Percentiles rank a stretch among this genome's conserved stretches.
phyloP scores from a whole-genome alignment of 23 red algal species.

The Gracilariopsis chorda region DNA sequence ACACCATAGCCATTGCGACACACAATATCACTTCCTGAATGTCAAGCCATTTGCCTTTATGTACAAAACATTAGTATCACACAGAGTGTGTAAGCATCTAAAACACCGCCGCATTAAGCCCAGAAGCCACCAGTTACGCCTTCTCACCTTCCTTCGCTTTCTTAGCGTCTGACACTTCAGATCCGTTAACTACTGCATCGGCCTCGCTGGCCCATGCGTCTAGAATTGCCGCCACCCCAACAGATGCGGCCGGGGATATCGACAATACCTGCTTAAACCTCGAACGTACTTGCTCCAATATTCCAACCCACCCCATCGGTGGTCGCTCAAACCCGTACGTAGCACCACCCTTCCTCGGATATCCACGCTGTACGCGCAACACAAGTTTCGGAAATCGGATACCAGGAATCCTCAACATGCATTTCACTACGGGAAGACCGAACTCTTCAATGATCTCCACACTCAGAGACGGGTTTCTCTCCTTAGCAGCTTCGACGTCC shows the following conservation, averaged over 20 bases:
- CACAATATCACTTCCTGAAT: too few relatives aligned
- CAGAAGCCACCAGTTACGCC: too few relatives aligned
- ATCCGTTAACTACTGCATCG: slow-evolving; percentile 59
- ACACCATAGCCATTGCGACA: too few relatives aligned
- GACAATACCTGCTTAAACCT: slow-evolving; percentile 63
- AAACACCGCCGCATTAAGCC: too few relatives aligned
- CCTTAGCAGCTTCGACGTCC: slow-evolving; percentile 54
- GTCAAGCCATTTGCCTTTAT: too few relatives aligned
- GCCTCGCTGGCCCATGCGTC: slow-evolving; percentile 72
- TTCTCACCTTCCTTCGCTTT: background rate
- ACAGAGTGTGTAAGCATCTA: too few relatives aligned
- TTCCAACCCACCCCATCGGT: slow-evolving; percentile 75
- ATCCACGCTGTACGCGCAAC: slow-evolving; percentile 65
- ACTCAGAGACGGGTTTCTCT: slow-evolving; percentile 27
- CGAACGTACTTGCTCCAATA: slow-evolving; percentile 13
- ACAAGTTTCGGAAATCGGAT: slow-evolving; percentile 56
- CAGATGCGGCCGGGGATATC: slow-evolving; percentile 57
- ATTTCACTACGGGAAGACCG: slow-evolving; percentile 66
- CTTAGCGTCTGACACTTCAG: slow-evolving; percentile 22
- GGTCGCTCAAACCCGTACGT: slow-evolving; percentile 73
- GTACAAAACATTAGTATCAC: too few relatives aligned
- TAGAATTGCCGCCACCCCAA: slow-evolving; percentile 64
- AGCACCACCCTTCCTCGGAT: slow-evolving; percentile 71
- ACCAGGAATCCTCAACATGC: slow-evolving; percentile 33
- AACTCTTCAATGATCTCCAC: slow-evolving; percentile 58